Percentiles rank a stretch among this genome's conserved stretches.
Conservation (phyloP, 1,284 basidiomycete genomes). For the Afroboletus lepidellus region DNA sequence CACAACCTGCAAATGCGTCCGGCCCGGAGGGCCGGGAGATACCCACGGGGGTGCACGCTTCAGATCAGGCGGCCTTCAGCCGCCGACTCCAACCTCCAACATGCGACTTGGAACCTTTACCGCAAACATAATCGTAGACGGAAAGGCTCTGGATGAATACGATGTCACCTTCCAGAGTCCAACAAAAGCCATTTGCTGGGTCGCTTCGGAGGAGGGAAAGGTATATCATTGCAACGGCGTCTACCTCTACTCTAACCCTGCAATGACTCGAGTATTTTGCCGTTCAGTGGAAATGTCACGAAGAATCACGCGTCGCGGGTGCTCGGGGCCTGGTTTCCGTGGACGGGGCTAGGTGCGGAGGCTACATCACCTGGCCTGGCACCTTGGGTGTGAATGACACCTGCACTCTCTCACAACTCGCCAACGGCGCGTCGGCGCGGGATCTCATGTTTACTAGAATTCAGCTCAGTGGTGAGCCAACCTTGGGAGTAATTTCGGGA, state of each 20-base stretch:
- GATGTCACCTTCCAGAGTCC: conserved; percentile 7
- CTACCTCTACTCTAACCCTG: not conserved
- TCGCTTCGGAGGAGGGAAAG: conserved; percentile 21
- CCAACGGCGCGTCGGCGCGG: not conserved
- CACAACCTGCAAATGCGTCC: too few species aligned
- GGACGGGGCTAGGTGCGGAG: conserved; percentile 1
- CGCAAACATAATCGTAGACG: conserved; percentile 15
- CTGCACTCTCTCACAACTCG: not conserved
- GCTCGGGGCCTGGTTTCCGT: not conserved
- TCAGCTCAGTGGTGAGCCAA: conserved; percentile 14
- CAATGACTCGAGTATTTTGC: conserved; percentile 8
- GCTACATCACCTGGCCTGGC: accelerated
- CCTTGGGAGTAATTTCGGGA: too few species aligned
- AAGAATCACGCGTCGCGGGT: not conserved
- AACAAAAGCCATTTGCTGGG: conserved; percentile 6
- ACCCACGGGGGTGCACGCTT: too few species aligned
- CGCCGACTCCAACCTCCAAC: too few species aligned
- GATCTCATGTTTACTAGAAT: conserved; percentile 18
- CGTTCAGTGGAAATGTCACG: conserved; percentile 12
- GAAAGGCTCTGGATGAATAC: conserved; percentile 11
- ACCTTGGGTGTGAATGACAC: not conserved
- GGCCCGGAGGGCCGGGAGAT: too few species aligned
- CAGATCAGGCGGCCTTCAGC: too few species aligned
- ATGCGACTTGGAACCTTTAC: conserved; percentile 12
- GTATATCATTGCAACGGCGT: conserved; percentile 2